Conservation (phyloP, 148 eudicot species). For the Vaccinium macrocarpon region DNA sequence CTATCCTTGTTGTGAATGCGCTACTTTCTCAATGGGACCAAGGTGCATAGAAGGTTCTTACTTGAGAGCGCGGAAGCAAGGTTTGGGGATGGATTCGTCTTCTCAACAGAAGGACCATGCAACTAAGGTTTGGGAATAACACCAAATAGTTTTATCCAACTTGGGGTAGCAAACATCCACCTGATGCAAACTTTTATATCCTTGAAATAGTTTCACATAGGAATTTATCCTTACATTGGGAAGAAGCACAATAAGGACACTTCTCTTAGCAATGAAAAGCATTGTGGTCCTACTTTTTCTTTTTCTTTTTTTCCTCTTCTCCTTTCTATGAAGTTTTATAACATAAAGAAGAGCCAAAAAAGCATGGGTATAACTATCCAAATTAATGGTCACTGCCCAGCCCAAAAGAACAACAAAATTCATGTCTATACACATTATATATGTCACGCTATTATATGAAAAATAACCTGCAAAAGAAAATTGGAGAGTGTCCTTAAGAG, state of each 20-base stretch:
- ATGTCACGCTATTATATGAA: background rate
- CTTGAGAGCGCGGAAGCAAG: background rate
- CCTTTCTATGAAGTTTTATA: background rate
- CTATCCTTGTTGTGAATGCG: background rate
- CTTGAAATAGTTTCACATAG: background rate
- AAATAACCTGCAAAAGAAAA: background rate
- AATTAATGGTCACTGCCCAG: background rate
- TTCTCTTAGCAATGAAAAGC: background rate
- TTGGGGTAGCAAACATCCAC: constrained; percentile 4
- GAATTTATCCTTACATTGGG: background rate
- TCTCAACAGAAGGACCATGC: background rate
- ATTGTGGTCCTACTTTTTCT: background rate
- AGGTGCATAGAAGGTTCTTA: background rate
- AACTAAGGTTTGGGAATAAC: background rate
- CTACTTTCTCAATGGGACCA: background rate
- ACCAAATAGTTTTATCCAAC: background rate
- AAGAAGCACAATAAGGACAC: background rate
- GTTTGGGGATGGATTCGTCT: background rate
- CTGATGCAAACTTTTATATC: background rate
- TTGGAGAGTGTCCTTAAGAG: background rate
- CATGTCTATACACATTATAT: background rate
- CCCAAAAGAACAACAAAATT: background rate
- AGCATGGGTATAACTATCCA: background rate
- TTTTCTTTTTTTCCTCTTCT: background rate
- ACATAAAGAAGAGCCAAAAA: background rate